Evolutionary conservation across 2,329 filamentous ascomycete genomes (phyloP).

Genomic region (Botrytis fragariae): DNA sequence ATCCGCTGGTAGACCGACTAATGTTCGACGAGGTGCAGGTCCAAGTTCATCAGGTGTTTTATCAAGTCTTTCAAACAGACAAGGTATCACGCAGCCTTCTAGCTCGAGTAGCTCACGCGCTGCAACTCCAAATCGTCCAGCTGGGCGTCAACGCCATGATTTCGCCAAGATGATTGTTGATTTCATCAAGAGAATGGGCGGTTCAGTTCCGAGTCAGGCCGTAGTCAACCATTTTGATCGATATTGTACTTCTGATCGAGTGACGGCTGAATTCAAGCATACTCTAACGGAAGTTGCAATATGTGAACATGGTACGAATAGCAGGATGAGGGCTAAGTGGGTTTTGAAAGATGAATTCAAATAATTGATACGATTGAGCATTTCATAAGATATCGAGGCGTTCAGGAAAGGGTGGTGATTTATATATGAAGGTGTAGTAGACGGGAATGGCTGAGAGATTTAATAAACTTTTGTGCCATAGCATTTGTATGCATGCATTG

Average conservation of each 20-base stretch:
- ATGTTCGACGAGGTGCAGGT: conserved; percentile 47
- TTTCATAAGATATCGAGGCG: neutral
- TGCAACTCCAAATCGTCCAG: conserved; percentile 43
- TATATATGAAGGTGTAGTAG: neutral
- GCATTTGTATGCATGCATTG: neutral
- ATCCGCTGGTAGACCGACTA: conserved; percentile 65
- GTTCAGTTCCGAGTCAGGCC: conserved; percentile 77
- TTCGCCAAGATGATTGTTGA: conserved; percentile 72
- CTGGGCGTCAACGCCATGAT: conserved; percentile 51
- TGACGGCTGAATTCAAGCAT: conserved; percentile 76
- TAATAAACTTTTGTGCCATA: neutral
- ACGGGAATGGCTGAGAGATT: neutral
- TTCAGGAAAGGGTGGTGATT: neutral
- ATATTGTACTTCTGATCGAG: conserved; percentile 66
- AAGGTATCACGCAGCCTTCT: conserved; percentile 41
- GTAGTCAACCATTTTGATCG: conserved; percentile 87
- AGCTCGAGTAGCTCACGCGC: conserved; percentile 48
- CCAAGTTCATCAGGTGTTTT: conserved; percentile 56
- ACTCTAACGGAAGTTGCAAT: conserved; percentile 75
- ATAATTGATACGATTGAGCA: conserved; percentile 17
- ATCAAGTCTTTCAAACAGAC: conserved; percentile 56
- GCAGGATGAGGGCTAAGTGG: conserved; percentile 37
- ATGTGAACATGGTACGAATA: conserved; percentile 49
- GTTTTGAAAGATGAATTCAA: conserved; percentile 39
- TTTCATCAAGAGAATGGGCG: conserved; percentile 76